Evolutionary conservation across 305 asterid species (phyloP), one percentile per base, ranked within the genome.

Genomic region (Fraxinus baroniana): DNA sequence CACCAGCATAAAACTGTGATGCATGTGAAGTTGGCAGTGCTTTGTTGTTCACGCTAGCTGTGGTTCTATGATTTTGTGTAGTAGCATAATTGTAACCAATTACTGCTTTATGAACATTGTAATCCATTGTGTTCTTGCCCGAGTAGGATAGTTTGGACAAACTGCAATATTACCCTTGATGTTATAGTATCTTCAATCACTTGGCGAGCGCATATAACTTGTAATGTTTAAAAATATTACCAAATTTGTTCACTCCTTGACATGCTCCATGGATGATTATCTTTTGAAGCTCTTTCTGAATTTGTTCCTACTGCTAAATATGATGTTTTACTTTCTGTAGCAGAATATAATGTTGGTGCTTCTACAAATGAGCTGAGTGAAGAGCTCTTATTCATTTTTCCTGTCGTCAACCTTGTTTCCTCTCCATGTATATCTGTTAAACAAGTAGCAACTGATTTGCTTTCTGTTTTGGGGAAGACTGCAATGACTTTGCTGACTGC

Each of bases 351-450:
- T 70, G 78, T 78, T 79, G 86, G 83, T 81, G 85, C 86, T 80
- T 81, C 87, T 75, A 74, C 89, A 37, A 91, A 89, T 89, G 89
- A 86, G 77, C 85, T 90, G 84, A 73, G 81, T 78, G 98, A 90
- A 90, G 99, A 92, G 86, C 92, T 96, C 78, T 78, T 96, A 82
- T 92, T 91, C 89, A 91, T 96, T 83, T 93, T 96, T 83, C 99
- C 99, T 37, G 92, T 91, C 82, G 91, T 94, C 87, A 95, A 91
- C 82, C 92, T 96, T 85, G 90, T 91, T 72, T 91, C 98, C 60
- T 94, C 97, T 82, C 97, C 99, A 81, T 91, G 93, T 81, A 90
- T 83, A 87, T 88, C 87, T 75, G 89, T 92, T 82, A 96, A 96
- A 88, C 90, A 90, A 89, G 89, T 84, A 44, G 95, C 98, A 74